Conservation (phyloP, 2,329 filamentous ascomycete genomes). For the Colletotrichum lini region DNA sequence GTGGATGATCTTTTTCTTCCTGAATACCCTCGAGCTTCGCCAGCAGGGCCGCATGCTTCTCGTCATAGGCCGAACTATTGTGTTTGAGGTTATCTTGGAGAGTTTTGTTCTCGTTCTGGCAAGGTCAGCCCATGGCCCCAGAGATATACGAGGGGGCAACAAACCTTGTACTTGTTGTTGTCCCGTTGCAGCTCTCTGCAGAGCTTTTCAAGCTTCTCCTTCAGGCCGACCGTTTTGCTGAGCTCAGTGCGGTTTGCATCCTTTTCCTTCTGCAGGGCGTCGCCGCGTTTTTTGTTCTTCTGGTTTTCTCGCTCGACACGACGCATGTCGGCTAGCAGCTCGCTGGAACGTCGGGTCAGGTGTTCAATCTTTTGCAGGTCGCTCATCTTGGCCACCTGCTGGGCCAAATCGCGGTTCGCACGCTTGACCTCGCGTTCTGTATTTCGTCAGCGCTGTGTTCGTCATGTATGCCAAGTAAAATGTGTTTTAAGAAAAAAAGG, state of each 20-base stretch:
- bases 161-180: conserved; percentile 97
- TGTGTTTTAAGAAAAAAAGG: no score
- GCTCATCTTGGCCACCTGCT: conserved; percentile 91
- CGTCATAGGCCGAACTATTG: conserved; percentile 86
- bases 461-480: conserved; percentile 19
- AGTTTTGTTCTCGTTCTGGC: conserved; percentile 91
- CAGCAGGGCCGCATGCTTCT: conserved; percentile 84
- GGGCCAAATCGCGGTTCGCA: conserved; percentile 90
- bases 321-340: conserved; percentile 95
- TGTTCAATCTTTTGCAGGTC: conserved; percentile 93
- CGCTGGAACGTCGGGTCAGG: conserved; percentile 90
- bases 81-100: conserved; percentile 88
- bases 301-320: conserved; percentile 92
- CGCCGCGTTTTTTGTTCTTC: conserved; percentile 95
- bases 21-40: conserved; percentile 91
- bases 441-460: conserved; percentile 48
- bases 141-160: conserved; percentile 44
- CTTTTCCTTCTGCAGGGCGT: conserved; percentile 96
- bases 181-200: conserved; percentile 95
- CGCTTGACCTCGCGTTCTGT: conserved; percentile 94
- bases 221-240: conserved; percentile 90
- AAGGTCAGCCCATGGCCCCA: conserved; percentile 24
- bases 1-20: conserved; percentile 86
- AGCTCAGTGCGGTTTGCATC: conserved; percentile 90
- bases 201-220: conserved; percentile 97